Evolutionary conservation across 176 grass and related monocot genomes (phyloP), one percentile per base, ranked within the genome.

Genomic region (Canna indica): DNA sequence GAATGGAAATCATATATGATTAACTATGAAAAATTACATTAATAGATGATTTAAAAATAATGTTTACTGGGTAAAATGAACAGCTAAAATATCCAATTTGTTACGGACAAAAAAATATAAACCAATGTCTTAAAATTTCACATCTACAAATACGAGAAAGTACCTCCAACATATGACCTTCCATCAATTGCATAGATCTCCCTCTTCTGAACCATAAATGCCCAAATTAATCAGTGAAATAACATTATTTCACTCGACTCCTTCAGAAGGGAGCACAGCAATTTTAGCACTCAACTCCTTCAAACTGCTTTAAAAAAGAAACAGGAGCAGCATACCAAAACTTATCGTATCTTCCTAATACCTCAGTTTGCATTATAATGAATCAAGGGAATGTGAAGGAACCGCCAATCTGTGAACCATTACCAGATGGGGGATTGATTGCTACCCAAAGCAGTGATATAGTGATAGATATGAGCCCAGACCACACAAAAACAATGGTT

Each of bases 391-490:
- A 99, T 1, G 90, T 90, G 79, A 99, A 99, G 14, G 86, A 86
- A 2, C 95, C 95, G 0, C 95, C 95, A 1, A 99, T 99, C 64
- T 84, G 81, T 1, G 87, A 80, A 80, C 87, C 87, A 80, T 85
- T 88, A 26, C 47, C 72, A 0, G 90, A 90, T 0, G 95, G 86
- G 0, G 89, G 95, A 18, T 83, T 88, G 84, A 99, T 88, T 24
- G 95, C 87, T 2, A 99, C 90, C 92, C 92, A 91, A 67, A 96
- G 85, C 18, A 96, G 79, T 1, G 92, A 96, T 64, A 96, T 96
- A 44, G 90, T 93, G 69, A 99, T 99, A 65, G 95, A 82, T 16
- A 99, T 47, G 28, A 99, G 95, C 1, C 95, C 95, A 0, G 95
- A 83, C 95, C 95, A 99, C 74, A 99, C 89, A 20, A 88, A 99